Percentiles rank a stretch among this genome's conserved stretches.
phyloP scores from a whole-genome alignment of 768 basidiomycete species.

The Lactarius vividus region DNA sequence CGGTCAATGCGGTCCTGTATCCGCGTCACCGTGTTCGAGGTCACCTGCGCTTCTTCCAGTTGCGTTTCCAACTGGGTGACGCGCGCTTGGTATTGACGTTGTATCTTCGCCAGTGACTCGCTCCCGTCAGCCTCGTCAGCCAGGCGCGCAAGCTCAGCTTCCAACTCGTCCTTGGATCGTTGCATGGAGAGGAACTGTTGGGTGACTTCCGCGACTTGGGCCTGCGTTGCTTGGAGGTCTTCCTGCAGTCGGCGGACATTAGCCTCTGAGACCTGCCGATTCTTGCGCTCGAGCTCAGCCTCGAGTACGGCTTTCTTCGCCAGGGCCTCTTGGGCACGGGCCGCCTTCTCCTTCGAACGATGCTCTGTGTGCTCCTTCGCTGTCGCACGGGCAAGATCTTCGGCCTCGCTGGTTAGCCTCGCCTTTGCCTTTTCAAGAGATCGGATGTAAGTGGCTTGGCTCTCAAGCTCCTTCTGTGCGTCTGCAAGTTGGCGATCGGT shows the following conservation, averaged over 20 bases:
- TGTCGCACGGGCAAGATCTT: slow-evolving; percentile 74
- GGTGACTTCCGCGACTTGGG: slow-evolving; percentile 54
- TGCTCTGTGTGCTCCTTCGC: slow-evolving; percentile 67
- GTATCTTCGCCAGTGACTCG: slow-evolving; percentile 54
- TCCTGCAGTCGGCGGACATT: slow-evolving; percentile 57
- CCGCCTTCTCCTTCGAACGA: slow-evolving; percentile 66
- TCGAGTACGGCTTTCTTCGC: slow-evolving; percentile 53
- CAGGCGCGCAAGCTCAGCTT: slow-evolving; percentile 62
- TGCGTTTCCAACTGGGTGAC: slow-evolving; percentile 63
- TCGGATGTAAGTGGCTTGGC: slow-evolving; percentile 71
- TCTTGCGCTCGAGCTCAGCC: slow-evolving; percentile 64
- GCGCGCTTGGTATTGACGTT: slow-evolving; percentile 60
- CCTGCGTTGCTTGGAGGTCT: slow-evolving; percentile 54
- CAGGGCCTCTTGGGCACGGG: slow-evolving; percentile 59
- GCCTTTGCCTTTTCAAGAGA: slow-evolving; percentile 83
- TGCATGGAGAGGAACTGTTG: slow-evolving; percentile 53
- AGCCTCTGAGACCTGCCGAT: slow-evolving; percentile 63
- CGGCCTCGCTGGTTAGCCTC: slow-evolving; percentile 72
- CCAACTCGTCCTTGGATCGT: slow-evolving; percentile 62
- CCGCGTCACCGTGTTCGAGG: slow-evolving; percentile 47
- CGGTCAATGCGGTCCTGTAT: slow-evolving; percentile 62
- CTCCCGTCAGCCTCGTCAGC: slow-evolving; percentile 57
- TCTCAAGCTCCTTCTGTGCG: slow-evolving; percentile 73
- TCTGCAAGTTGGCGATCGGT: slow-evolving; percentile 89
- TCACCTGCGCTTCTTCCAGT: slow-evolving; percentile 54